These are phyloP conservation scores for Calendula officinalis DNA, from an alignment of 129 eudicot species.

Conservation along the genomic window DNA sequence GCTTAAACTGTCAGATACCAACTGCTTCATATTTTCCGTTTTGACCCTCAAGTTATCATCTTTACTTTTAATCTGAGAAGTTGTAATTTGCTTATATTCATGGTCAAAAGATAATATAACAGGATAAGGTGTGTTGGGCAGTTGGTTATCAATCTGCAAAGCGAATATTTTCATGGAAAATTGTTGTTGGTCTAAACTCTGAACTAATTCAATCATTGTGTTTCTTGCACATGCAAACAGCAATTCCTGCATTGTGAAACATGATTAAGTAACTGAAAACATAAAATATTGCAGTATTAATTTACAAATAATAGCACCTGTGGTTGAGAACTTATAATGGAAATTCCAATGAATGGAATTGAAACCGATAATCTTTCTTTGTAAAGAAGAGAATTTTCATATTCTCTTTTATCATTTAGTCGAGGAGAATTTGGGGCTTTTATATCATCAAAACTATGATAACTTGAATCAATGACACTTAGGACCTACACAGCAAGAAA, in stretches of 20 bases:
- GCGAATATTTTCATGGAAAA: slow-evolving; percentile 58
- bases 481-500: slow-evolving; percentile 66
- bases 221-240: slow-evolving; percentile 82
- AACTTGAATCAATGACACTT: slow-evolving; percentile 82
- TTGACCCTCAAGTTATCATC: slow-evolving; percentile 40
- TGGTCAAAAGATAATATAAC: slow-evolving; percentile 83
- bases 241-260: slow-evolving; percentile 58
- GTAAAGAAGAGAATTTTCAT: slow-evolving; percentile 39
- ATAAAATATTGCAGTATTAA: neutral
- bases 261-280: neutral
- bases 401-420: slow-evolving; percentile 43
- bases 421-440: slow-evolving; percentile 41
- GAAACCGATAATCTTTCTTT: slow-evolving; percentile 61
- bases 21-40: slow-evolving; percentile 39
- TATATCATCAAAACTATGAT: slow-evolving; percentile 62
- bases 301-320: slow-evolving; percentile 47
- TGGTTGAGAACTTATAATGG: slow-evolving; percentile 77
- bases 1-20: slow-evolving; percentile 36
- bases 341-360: slow-evolving; percentile 85
- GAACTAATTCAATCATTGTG: slow-evolving; percentile 52
- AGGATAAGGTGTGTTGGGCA: slow-evolving; percentile 78
- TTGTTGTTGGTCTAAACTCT: slow-evolving; percentile 79
- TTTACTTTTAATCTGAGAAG: slow-evolving; percentile 41
- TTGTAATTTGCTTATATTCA: slow-evolving; percentile 40
- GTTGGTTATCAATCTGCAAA: slow-evolving; percentile 91